Conservation (phyloP, 768 basidiomycete species). For the Sutorius australiensis region DNA sequence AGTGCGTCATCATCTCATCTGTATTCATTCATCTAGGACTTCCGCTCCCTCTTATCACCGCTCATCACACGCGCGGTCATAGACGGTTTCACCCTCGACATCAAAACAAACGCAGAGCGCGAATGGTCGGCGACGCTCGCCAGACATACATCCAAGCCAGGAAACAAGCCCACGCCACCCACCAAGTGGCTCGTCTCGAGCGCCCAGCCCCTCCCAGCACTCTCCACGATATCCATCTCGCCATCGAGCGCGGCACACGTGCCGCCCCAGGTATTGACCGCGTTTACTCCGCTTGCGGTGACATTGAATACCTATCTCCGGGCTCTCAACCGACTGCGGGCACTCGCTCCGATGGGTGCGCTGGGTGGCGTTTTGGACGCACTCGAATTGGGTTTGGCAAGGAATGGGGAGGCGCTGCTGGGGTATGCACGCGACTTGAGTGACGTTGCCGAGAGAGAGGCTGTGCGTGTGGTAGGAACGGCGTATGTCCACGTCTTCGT, state of each 20-base stretch:
- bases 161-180: conserved; percentile 30
- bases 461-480: conserved; percentile 48
- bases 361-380: conserved; percentile 43
- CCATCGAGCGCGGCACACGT: conserved; percentile 46
- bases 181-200: conserved; percentile 51
- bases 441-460: conserved; percentile 29
- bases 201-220: conserved; percentile 30
- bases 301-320: conserved; percentile 70
- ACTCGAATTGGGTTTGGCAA: conserved; percentile 52
- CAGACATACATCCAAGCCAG: conserved; percentile 13
- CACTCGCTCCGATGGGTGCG: conserved; percentile 70
- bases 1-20: neutral
- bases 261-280: conserved; percentile 67
- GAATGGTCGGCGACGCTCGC: conserved; percentile 35
- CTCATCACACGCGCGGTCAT: conserved; percentile 65
- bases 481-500: conserved; percentile 61
- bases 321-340: conserved; percentile 74
- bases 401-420: conserved; percentile 44
- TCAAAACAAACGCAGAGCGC: conserved; percentile 24
- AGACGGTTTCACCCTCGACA: conserved; percentile 48
- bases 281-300: conserved; percentile 72
- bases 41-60: conserved; percentile 63
- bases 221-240: conserved; percentile 19
- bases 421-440: conserved; percentile 42
- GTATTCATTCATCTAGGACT: conserved; percentile 40